Percentiles rank a stretch among this genome's conserved stretches.
These are phyloP conservation scores for Coemansia sp. DNA, from an alignment of 192 early-diverging fungal species.

Conservation along the genomic window DNA sequence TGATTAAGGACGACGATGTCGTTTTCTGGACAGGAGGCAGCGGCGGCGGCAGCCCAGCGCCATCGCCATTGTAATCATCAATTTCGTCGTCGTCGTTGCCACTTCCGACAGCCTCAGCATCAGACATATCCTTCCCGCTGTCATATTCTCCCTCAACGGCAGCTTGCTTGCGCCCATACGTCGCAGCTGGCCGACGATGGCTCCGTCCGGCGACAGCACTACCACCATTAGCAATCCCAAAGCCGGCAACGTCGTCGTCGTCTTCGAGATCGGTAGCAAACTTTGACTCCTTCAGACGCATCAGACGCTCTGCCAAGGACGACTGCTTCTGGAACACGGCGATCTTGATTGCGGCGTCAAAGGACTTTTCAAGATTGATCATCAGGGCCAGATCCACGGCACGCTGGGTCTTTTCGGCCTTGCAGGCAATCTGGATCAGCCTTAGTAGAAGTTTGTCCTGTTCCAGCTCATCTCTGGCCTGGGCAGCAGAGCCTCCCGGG, in stretches of 20 bases:
- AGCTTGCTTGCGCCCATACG: conserved; percentile 11
- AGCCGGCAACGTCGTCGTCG: conserved; percentile 18
- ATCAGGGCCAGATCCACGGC: conserved; percentile 75
- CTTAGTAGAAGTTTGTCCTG: conserved; percentile 79
- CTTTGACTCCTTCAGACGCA: conserved; percentile 45
- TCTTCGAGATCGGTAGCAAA: conserved; percentile 21
- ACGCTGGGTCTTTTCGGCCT: conserved; percentile 69
- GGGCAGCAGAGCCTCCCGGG: conserved; percentile 26
- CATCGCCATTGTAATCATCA: too few species aligned
- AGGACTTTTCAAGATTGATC: conserved; percentile 61
- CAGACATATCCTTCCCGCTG: conserved; percentile 3
- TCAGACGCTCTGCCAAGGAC: conserved; percentile 76
- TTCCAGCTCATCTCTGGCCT: conserved; percentile 58
- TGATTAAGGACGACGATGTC: background rate
- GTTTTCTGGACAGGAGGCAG: background rate
- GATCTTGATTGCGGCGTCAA: conserved; percentile 85
- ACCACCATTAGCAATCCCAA: background rate
- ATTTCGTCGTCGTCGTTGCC: too few species aligned
- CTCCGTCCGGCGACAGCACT: background rate
- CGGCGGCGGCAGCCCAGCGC: conserved; percentile 1
- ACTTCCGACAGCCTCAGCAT: conserved; percentile 5
- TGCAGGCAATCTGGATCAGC: conserved; percentile 84
- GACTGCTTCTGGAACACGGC: conserved; percentile 67
- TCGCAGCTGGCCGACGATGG: conserved; percentile 5
- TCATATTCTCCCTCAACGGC: background rate